Conservation (phyloP, 2,329 filamentous ascomycete genomes). For the Sclerotinia minor region DNA sequence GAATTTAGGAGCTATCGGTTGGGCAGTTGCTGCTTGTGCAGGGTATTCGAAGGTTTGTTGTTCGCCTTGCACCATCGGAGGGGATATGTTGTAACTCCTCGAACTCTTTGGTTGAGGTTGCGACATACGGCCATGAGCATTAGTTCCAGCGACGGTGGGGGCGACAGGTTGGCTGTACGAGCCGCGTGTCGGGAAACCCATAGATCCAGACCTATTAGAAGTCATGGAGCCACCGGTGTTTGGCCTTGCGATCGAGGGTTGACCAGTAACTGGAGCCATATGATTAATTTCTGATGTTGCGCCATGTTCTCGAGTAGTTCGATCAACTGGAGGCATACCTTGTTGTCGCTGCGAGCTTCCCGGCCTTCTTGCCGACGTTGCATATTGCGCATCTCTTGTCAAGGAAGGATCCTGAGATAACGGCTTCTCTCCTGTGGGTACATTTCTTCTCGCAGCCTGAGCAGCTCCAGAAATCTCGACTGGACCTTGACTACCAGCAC, state of each 20-base stretch:
- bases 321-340: conserved; percentile 48
- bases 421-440: conserved; percentile 55
- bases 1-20: conserved; percentile 54
- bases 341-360: conserved; percentile 42
- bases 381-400: conserved; percentile 51
- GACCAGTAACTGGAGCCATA: conserved; percentile 49
- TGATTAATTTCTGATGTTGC: conserved; percentile 56
- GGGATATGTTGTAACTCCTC: conserved; percentile 71
- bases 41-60: conserved; percentile 54
- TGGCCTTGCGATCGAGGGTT: conserved; percentile 56
- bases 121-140: conserved; percentile 85
- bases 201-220: conserved; percentile 54
- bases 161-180: conserved; percentile 87
- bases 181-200: conserved; percentile 67
- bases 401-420: conserved; percentile 58
- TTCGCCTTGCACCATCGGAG: conserved; percentile 56
- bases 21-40: conserved; percentile 59
- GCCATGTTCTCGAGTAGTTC: conserved; percentile 53
- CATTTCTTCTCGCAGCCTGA: conserved; percentile 41
- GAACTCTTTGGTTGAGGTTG: conserved; percentile 65
- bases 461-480: conserved; percentile 43
- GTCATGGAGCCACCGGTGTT: conserved; percentile 80
- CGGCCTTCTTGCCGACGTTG: conserved; percentile 45
- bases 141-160: conserved; percentile 83
- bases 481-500: conserved; percentile 56